Base-by-base conservation (phyloP, 75 land plant genomes). In the Picea sitchensis region DNA sequence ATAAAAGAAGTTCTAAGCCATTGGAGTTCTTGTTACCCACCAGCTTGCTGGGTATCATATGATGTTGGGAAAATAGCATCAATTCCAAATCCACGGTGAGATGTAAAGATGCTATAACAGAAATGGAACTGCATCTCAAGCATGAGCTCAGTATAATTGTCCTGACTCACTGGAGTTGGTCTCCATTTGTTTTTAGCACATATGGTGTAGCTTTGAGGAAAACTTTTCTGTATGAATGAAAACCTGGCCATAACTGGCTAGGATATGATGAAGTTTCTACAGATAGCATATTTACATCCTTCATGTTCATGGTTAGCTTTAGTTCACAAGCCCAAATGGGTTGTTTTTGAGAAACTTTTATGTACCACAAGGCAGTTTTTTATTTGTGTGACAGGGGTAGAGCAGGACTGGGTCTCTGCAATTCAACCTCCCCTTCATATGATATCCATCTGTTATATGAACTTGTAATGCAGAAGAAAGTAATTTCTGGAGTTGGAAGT, bases 201-300 rank as follows among this genome's bases (percentile, higher is more conserved):
- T 26, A 26, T 26, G 26, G 26, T 26, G 26, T 26, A 26, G 26
- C 26, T 26, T 26, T 26, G 26, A 26, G 26, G 26, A 26, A 91
- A 91, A 41, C 90, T 93, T 31, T 84, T 90, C 30, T 86, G 87
- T 38, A 86, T 93, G 77, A 61, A 84, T 2, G 91, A 89, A 74
- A 93, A 91, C 85, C 80, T 91, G 4, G 93, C 91, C 12, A 84
- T 91, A 83, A 93, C 76, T 76, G 80, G 32, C 80, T 88, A 79
- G 95, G 95, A 59, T 93, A 93, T 88, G 86, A 88, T 76, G 87
- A 91, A 65, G 90, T 89, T 54, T 61, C 80, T n/a, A 86, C 86
- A 38, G 90, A 93, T 78, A 81, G 83, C 92, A 30, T 83, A 80
- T 75, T 80, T 93, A 12, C 95, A 93, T 85, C 95, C 95, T 72